Evolutionary conservation across 2,329 filamentous ascomycete genomes (phyloP), one percentile per base, ranked within the genome.

Genomic region (Talaromyces sp.): DNA sequence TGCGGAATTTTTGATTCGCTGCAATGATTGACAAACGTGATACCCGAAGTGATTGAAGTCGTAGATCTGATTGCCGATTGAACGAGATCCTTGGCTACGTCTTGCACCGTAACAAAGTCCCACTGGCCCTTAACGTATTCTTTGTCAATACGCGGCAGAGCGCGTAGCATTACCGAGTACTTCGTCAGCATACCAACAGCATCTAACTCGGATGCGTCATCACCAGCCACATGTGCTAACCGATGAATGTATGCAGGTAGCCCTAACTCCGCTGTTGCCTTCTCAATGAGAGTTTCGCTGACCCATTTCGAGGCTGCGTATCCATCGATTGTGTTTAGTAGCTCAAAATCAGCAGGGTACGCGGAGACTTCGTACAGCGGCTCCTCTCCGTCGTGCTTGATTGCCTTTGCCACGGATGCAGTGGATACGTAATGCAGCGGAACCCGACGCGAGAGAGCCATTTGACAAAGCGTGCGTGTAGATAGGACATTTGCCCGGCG

Each of bases 231-330:
- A 50, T 60, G 58, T 18, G 58, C 58, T 37, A 50, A 28, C 23
- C 58, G 58, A 39, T 60, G 58, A 8, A 60, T 6, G 28, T 48
- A 60, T 9, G 44, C 28, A 25, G 40, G 21, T 11, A 50, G 9
- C 8, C 25, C 42, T 12, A 14, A 25, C 14, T 52, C 14, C 31
- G n/a, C 18, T 14, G 58, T 18, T 8, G 63, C 44, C 42, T 62
- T 65, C 60, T 80, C 77, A 0, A 81, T 72, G 12, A 75, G 63
- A 0, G 61, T 60, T 65, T 81, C 79, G 62, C 72, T 72, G 0
- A 70, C 74, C 79, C 79, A 80, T 63, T 78, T 78, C 12, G 68
- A 61, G 0, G 74, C 70, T 1, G 69, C 64, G 58, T 78, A 81
- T 2, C 73, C 75, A 58, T 76, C 60, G 2, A 68, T 37, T 1